phyloP scores from a whole-genome alignment of 768 basidiomycete genomes.

The Xerocomus brunneocitrinus region DNA sequence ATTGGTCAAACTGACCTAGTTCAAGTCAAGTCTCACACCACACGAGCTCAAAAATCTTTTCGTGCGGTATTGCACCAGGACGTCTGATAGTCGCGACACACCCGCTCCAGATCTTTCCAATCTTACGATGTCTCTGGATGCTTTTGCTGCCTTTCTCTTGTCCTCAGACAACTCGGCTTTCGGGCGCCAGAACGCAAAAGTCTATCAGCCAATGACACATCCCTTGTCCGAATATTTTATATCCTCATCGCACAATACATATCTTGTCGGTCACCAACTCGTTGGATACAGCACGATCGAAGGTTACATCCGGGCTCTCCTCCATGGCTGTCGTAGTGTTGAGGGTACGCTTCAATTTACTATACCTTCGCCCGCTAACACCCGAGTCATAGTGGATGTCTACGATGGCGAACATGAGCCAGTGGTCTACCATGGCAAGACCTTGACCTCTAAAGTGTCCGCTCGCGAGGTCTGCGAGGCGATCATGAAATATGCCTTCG shows the following conservation, averaged over 20 bases:
- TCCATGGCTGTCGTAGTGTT: slow-evolving; percentile 90
- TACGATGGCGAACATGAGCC: slow-evolving; percentile 87
- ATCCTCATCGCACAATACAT: slow-evolving; percentile 90
- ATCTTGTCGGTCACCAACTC: slow-evolving; percentile 81
- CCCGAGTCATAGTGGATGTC: slow-evolving; percentile 65
- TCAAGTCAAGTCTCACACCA: slow-evolving; percentile 34
- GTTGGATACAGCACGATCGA: slow-evolving; percentile 88
- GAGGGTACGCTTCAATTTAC: slow-evolving; percentile 58
- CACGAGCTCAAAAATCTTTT: slow-evolving; percentile 35
- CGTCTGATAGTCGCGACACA: neutral
- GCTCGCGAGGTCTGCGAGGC: slow-evolving; percentile 79
- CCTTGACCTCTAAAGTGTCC: slow-evolving; percentile 78
- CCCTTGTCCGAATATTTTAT: slow-evolving; percentile 87
- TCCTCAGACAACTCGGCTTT: slow-evolving; percentile 72
- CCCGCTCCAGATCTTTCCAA: slow-evolving; percentile 1
- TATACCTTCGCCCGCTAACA: neutral
- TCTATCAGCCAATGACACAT: slow-evolving; percentile 82
- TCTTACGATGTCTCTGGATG: slow-evolving; percentile 46
- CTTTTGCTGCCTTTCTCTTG: slow-evolving; percentile 74
- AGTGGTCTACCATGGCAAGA: slow-evolving; percentile 54
- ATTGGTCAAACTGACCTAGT: slow-evolving; percentile 11
- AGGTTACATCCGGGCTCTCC: slow-evolving; percentile 86
- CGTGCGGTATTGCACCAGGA: slow-evolving; percentile 29
- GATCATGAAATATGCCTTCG: slow-evolving; percentile 85
- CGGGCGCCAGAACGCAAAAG: slow-evolving; percentile 45